Evolutionary conservation across 2,329 filamentous ascomycete genomes (phyloP).

Genomic region (Fusarium sp.): DNA sequence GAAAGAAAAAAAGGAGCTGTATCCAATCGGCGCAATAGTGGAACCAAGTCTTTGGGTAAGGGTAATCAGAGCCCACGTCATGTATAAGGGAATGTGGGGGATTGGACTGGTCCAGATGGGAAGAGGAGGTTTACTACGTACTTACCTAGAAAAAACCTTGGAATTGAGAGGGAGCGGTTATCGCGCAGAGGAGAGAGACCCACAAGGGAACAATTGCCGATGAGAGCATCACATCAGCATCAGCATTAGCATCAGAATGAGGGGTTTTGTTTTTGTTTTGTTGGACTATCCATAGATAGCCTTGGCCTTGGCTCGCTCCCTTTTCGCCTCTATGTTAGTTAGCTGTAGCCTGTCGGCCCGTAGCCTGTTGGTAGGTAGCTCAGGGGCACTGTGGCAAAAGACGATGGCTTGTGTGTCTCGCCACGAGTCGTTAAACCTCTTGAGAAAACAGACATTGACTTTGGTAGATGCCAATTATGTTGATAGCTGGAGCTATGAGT

Average conservation of each 20-base stretch:
- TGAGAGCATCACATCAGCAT: not conserved
- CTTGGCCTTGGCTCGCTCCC: not conserved
- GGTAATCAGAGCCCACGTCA: constrained; percentile 36
- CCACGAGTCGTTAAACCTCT: constrained; percentile 27
- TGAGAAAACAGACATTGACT: not conserved
- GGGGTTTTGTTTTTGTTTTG: constrained; percentile 26
- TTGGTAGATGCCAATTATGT: not conserved
- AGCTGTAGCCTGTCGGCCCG: constrained; percentile 4
- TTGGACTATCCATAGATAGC: not conserved
- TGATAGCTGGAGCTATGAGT: not conserved
- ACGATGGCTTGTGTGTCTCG: constrained; percentile 7
- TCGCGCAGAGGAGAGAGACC: constrained; percentile 24
- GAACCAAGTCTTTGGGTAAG: constrained; percentile 10
- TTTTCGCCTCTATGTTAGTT: not conserved
- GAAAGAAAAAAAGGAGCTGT: not conserved
- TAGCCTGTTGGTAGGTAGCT: not conserved
- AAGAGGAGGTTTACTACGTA: constrained; percentile 18
- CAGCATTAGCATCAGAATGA: constrained; percentile 6
- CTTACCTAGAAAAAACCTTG: constrained; percentile 21
- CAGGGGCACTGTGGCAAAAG: constrained; percentile 37
- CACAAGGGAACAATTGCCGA: not conserved
- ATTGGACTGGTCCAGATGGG: constrained; percentile 28
- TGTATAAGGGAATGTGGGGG: constrained; percentile 36
- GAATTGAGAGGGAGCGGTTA: constrained; percentile 32
- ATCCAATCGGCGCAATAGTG: constrained; percentile 38